A percentile compares a stretch with the other conserved stretches of the same genome.
phyloP scores from a whole-genome alignment of 2,329 filamentous ascomycete species.

The Xylariales sp. region DNA sequence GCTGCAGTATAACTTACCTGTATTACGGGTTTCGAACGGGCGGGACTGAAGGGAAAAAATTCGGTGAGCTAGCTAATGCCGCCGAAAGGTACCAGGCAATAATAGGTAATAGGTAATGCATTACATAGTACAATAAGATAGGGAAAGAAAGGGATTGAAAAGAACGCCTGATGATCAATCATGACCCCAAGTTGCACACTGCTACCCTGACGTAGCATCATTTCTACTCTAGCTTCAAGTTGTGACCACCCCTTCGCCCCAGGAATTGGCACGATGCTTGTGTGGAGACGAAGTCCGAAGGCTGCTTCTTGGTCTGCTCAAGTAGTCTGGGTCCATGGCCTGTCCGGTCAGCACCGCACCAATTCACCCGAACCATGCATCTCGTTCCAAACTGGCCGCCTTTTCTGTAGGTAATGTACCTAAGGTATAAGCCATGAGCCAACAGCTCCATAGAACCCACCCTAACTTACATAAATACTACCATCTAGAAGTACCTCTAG shows the following conservation, averaged over 20 bases:
- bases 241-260: conserved; percentile 18
- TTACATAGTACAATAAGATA: not conserved
- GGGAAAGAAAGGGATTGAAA: not conserved
- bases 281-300: not conserved
- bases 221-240: conserved; percentile 12
- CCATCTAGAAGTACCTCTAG: too few species aligned
- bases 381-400: not conserved
- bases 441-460: conserved; percentile 15
- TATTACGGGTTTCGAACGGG: conserved; percentile 25
- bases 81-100: conserved; percentile 1
- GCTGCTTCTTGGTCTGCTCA: conserved; percentile 1
- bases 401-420: conserved; percentile 3
- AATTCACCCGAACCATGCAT: conserved; percentile 27
- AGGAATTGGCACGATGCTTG: conserved; percentile 20
- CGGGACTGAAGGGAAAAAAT: conserved; percentile 10
- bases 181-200: conserved; percentile 32
- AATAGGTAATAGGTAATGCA: not conserved
- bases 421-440: not conserved
- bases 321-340: not conserved
- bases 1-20: conserved; percentile 27
- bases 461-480: conserved; percentile 2
- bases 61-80: conserved; percentile 26
- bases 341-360: conserved; percentile 26
- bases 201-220: conserved; percentile 31
- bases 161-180: conserved; percentile 21